Evolutionary conservation across 2,329 filamentous ascomycete genomes (phyloP).

Genomic region (Seiridium unicorne): DNA sequence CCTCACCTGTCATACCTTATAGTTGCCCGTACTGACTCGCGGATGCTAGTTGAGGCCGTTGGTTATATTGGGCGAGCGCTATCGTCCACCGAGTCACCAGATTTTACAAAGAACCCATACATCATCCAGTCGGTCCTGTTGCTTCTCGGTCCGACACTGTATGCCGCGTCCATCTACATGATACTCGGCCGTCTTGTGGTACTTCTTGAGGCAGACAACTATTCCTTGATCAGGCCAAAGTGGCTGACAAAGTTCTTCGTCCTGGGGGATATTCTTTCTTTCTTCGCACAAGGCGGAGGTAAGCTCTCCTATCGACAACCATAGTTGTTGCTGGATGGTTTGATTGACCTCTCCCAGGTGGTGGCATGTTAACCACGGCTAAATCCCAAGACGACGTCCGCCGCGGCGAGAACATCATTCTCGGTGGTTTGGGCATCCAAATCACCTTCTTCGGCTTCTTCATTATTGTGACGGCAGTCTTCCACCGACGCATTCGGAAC

Average conservation of each 20-base stretch:
- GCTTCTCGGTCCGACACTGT: constrained; percentile 38
- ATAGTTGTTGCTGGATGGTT: too few relatives aligned
- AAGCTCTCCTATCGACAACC: background rate
- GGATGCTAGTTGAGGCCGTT: constrained; percentile 42
- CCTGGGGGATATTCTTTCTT: constrained; percentile 44
- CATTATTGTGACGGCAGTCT: constrained; percentile 40
- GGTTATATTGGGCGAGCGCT: constrained; percentile 51
- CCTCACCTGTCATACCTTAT: background rate
- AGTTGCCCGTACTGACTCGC: background rate
- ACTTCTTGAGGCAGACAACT: constrained; percentile 34
- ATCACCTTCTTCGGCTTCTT: constrained; percentile 50
- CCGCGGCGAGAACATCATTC: constrained; percentile 40
- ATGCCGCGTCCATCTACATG: constrained; percentile 46
- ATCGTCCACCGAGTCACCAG: constrained; percentile 36
- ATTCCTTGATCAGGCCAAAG: constrained; percentile 37
- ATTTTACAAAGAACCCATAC: constrained; percentile 35
- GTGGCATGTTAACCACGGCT: constrained; percentile 34
- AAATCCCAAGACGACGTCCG: constrained; percentile 22
- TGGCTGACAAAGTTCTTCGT: constrained; percentile 53
- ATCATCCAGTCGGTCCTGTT: constrained; percentile 38
- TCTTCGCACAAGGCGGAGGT: constrained; percentile 43
- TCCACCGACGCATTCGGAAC: constrained; percentile 41
- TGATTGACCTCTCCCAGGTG: constrained; percentile 25
- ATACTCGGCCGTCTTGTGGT: constrained; percentile 37
- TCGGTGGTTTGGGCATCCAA: constrained; percentile 48